Evolutionary conservation across 2,329 filamentous ascomycete species (phyloP), one percentile per base, ranked within the genome.

Genomic region (Scedosporium apiospermum): DNA sequence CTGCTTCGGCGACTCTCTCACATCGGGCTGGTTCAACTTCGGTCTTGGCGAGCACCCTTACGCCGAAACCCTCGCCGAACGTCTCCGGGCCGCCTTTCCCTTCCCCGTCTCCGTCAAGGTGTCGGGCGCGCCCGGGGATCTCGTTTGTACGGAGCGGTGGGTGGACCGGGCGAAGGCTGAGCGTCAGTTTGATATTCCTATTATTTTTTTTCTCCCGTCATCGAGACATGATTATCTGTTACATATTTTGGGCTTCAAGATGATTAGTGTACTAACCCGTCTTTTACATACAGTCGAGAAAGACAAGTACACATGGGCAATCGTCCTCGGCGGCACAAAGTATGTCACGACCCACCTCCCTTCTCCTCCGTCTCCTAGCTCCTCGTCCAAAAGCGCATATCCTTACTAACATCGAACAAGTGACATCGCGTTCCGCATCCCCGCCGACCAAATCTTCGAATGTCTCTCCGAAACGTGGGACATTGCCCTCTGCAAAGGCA

Each of bases 1-100:
- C 64, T 87, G 85, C 76, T 84, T 88, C 71, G 85, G 85, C 71
- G 79, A 87, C 77, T 87, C 83, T 46, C 79, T 89, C 57, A 88
- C 86, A 5, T 77, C 76, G 12, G 86, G 86, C 51, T 86, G 76
- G 70, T 74, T 76, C 34, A 61, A 65, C 63, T 73, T 66, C 57
- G 82, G 81, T 21, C 60, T 72, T 14, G 69, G 65, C 60, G 75
- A 74, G 55, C 77, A 83, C 64, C 84, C 86, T 0, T 89, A 88
- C 73, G 76, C 77, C 5, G 68, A 71, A 26, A 75, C 74, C 63
- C 74, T 89, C 14, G 68, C 74, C 64, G 69, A 78, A 61, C 76
- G 76, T 63, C 75, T 87, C 41, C 70, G 74, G 27, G 75, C 74
- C 34, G 77, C 76, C 1, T 79, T 84, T 58, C 76, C 78, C 41